These are phyloP conservation scores for Miamiensis avidus DNA, from an alignment of 169 alveolate genomes.

Conservation along the genomic window DNA sequence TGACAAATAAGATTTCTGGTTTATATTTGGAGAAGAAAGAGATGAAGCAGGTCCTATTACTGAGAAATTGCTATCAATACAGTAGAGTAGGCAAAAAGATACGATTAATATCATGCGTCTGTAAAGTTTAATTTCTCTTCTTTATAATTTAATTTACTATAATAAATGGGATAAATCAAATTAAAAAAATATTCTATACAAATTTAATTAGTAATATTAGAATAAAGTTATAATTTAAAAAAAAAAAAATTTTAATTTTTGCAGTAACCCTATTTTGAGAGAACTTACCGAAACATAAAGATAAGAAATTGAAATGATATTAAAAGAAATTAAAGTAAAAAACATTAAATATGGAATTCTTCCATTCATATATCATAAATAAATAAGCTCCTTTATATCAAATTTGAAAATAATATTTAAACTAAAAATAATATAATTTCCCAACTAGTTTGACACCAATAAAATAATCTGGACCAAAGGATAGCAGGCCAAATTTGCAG, in stretches of 20 bases:
- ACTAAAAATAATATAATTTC: too few relatives aligned
- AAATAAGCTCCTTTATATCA: too few relatives aligned
- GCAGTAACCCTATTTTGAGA: constrained; percentile 5
- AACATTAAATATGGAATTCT: background rate
- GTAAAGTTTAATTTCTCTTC: background rate
- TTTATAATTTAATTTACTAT: too few relatives aligned
- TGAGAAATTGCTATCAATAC: constrained; percentile 16
- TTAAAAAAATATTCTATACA: too few relatives aligned
- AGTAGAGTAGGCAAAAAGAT: constrained; percentile 13
- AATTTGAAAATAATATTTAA: too few relatives aligned
- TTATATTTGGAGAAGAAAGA: constrained; percentile 50
- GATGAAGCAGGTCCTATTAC: constrained; percentile 43
- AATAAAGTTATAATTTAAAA: too few relatives aligned
- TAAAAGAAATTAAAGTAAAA: constrained; percentile 23
- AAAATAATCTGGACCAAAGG: constrained; percentile 30
- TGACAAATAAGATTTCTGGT: constrained; percentile 46
- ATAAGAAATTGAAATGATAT: constrained; percentile 24
- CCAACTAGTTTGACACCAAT: constrained; percentile 13
- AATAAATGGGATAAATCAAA: too few relatives aligned
- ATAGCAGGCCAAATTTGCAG: constrained; percentile 17
- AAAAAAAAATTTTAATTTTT: background rate
- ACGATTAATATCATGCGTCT: constrained; percentile 7
- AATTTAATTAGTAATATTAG: too few relatives aligned
- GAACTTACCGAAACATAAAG: constrained; percentile 19
- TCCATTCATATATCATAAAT: too few relatives aligned